Conservation (phyloP, 768 basidiomycete species). For the Pisolithus tinctorius region DNA sequence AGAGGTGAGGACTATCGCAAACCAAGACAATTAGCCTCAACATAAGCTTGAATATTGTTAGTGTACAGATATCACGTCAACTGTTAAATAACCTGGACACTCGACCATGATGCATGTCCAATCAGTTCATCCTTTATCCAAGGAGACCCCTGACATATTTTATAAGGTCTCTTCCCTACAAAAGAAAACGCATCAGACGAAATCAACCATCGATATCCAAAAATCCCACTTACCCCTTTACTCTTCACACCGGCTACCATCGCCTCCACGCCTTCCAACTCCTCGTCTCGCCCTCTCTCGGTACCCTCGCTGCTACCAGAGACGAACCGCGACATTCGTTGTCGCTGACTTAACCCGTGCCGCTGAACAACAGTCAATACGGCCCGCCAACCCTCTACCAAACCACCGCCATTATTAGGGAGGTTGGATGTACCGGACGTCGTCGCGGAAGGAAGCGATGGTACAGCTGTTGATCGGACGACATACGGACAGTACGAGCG, state of each 20-base stretch:
- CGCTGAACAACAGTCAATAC: slow-evolving; percentile 63
- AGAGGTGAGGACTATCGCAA: too few relatives aligned
- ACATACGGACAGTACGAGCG: slow-evolving; percentile 84
- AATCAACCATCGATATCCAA: slow-evolving; percentile 1
- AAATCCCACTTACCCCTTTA: slow-evolving; percentile 50
- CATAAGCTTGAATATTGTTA: background rate
- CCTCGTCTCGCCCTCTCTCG: slow-evolving; percentile 30
- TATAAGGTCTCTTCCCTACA: slow-evolving; percentile 62
- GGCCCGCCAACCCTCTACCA: slow-evolving; percentile 75
- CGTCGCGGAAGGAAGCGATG: slow-evolving; percentile 38
- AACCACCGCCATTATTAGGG: slow-evolving; percentile 17
- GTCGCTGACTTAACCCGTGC: slow-evolving; percentile 56
- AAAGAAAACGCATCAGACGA: slow-evolving; percentile 5
- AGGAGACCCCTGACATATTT: slow-evolving; percentile 66
- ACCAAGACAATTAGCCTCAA: too few relatives aligned
- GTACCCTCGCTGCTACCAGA: slow-evolving; percentile 5
- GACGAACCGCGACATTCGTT: slow-evolving; percentile 32
- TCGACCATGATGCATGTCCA: background rate
- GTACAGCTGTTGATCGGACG: slow-evolving; percentile 59
- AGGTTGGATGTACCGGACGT: slow-evolving; percentile 7
- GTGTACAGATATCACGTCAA: background rate
- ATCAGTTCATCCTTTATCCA: slow-evolving; percentile 17
- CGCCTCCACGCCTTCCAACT: slow-evolving; percentile 50
- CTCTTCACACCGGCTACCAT: slow-evolving; percentile 76
- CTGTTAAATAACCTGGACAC: background rate